phyloP scores from a whole-genome alignment of 2,329 filamentous ascomycete genomes.

The Xylariales sp. region DNA sequence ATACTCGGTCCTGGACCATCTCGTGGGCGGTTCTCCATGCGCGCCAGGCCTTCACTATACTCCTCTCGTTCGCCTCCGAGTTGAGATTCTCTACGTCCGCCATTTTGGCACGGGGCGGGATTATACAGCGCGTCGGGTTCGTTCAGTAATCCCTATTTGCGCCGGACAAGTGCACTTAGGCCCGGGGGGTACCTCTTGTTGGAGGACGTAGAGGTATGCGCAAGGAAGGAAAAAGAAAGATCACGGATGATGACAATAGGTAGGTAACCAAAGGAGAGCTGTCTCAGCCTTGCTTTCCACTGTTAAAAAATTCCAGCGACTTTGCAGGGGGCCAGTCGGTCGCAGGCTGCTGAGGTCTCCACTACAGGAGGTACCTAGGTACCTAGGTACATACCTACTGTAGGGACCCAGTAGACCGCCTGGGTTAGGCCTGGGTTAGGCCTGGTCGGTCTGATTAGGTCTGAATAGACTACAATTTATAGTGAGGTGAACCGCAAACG shows the following conservation, averaged over 20 bases:
- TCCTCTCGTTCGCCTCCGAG: constrained; percentile 60
- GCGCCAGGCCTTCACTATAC: constrained; percentile 83
- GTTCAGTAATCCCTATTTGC: neutral
- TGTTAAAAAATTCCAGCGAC: constrained; percentile 44
- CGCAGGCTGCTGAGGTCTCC: constrained; percentile 13
- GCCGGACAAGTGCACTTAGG: neutral
- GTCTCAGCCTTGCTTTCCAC: constrained; percentile 44
- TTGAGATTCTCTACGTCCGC: constrained; percentile 56
- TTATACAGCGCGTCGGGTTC: neutral
- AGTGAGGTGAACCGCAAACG: neutral
- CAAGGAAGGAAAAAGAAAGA: constrained; percentile 1
- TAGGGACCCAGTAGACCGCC: too few relatives aligned
- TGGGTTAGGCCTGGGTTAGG: too few relatives aligned
- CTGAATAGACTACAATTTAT: neutral
- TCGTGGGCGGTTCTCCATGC: constrained; percentile 93
- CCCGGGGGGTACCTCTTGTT: neutral
- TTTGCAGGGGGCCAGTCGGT: constrained; percentile 33
- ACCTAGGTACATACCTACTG: too few relatives aligned
- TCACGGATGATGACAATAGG: constrained; percentile 1
- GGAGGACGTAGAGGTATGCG: neutral
- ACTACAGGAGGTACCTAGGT: neutral
- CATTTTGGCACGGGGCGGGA: constrained; percentile 48
- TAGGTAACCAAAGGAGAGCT: constrained; percentile 16
- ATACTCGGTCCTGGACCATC: constrained; percentile 91
- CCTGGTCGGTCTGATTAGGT: too few relatives aligned